These are phyloP conservation scores for Coniella vitis DNA, from an alignment of 2,329 filamentous ascomycete genomes.

Conservation along the genomic window DNA sequence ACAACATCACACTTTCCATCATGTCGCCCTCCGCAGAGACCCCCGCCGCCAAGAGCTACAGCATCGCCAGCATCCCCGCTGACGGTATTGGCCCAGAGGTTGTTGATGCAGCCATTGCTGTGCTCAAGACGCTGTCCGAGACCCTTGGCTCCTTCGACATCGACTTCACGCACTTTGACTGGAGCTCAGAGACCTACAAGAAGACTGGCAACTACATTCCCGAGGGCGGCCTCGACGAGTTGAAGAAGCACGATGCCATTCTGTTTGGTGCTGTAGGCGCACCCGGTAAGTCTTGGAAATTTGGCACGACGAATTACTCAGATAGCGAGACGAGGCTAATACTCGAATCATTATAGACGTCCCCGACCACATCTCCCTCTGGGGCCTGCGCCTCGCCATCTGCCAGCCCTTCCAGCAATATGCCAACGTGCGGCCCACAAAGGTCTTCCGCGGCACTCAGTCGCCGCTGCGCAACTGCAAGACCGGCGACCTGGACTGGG, in stretches of 20 bases:
- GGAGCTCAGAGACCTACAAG: conserved; percentile 61
- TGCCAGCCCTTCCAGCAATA: conserved; percentile 59
- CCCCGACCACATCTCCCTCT: conserved; percentile 60
- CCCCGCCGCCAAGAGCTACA: conserved; percentile 24
- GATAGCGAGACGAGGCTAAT: no score
- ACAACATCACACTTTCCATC: background rate
- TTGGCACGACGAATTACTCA: no score
- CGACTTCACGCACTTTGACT: conserved; percentile 56
- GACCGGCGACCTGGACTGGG: conserved; percentile 54
- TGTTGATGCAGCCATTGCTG: conserved; percentile 52
- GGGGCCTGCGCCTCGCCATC: conserved; percentile 57
- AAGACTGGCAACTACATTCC: conserved; percentile 59
- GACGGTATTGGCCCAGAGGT: conserved; percentile 60
- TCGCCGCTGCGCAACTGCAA: conserved; percentile 45
- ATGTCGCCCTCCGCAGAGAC: conserved; percentile 14
- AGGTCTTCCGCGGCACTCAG: conserved; percentile 49
- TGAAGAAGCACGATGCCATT: conserved; percentile 31
- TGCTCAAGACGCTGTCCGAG: conserved; percentile 47
- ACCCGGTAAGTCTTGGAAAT: conserved; percentile 17
- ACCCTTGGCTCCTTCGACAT: conserved; percentile 52
- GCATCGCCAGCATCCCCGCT: conserved; percentile 54
- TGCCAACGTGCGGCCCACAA: conserved; percentile 57
- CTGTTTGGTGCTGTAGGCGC: conserved; percentile 27
- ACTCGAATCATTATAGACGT: no score
- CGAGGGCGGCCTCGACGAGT: conserved; percentile 48